phyloP scores from a whole-genome alignment of 208 protist genomes.

The Balamuthia mandrillaris region DNA sequence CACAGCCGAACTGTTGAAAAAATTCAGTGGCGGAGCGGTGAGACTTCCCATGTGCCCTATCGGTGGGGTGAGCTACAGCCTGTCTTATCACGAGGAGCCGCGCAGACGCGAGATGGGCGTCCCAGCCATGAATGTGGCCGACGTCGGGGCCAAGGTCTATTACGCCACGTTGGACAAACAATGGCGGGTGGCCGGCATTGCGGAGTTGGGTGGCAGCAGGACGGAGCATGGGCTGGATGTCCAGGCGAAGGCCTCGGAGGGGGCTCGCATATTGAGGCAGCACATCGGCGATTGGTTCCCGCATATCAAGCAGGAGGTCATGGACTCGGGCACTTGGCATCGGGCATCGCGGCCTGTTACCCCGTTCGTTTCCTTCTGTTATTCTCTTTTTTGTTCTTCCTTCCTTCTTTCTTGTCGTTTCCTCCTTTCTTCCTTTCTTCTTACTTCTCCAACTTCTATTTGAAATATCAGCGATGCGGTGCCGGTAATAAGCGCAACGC shows the following conservation, averaged over 20 bases:
- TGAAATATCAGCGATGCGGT: background rate
- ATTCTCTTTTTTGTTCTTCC: background rate
- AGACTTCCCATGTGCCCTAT: slow-evolving; percentile 12
- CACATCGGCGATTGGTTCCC: background rate
- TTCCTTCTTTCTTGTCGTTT: background rate
- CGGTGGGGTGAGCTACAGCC: slow-evolving; percentile 30
- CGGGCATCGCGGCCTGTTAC: slow-evolving; percentile 11
- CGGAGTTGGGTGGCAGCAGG: slow-evolving; percentile 13
- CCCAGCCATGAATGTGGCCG: slow-evolving; percentile 17
- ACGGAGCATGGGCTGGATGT: background rate
- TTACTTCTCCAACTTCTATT: background rate
- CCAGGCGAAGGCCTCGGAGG: background rate
- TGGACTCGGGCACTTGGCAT: background rate
- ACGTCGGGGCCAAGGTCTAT: slow-evolving; percentile 23
- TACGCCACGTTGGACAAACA: background rate
- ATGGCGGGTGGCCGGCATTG: slow-evolving; percentile 1
- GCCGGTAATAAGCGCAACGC: background rate
- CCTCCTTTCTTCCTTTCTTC: background rate
- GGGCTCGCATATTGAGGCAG: background rate
- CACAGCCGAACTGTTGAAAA: background rate
- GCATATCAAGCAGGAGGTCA: background rate
- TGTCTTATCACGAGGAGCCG: background rate
- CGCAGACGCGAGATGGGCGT: background rate
- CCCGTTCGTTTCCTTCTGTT: background rate
- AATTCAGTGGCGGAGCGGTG: background rate